Percentiles rank a stretch among this genome's conserved stretches.
Conservation (phyloP, 345 rosid species). For the Syzygium aromaticum region DNA sequence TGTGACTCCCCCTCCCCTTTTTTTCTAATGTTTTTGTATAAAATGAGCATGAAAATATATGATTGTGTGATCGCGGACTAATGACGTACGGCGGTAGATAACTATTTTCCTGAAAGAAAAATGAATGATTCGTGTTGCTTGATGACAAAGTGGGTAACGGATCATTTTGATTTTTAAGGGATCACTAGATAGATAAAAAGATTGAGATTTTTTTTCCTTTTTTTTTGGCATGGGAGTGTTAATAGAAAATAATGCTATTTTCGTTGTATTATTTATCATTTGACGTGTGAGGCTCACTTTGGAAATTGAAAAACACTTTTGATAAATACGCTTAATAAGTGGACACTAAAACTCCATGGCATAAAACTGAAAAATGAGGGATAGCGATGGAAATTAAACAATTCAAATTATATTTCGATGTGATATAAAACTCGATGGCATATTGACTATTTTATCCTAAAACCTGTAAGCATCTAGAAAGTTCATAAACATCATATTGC, state of each 20-base stretch:
- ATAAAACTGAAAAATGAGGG: neutral
- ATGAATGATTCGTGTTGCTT: neutral
- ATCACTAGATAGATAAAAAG: too few relatives aligned
- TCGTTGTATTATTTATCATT: fast-evolving
- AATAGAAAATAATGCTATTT: neutral
- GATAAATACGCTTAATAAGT: neutral
- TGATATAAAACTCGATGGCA: neutral
- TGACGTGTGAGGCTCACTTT: neutral
- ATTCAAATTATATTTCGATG: neutral
- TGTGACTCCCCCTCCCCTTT: neutral
- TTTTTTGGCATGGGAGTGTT: neutral
- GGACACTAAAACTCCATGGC: neutral
- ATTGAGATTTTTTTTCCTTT: too few relatives aligned
- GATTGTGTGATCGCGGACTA: neutral
- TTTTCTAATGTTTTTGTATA: too few relatives aligned
- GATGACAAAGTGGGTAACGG: neutral
- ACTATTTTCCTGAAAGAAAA: neutral
- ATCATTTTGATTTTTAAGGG: neutral
- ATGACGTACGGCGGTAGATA: neutral
- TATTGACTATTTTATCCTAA: neutral
- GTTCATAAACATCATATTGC: neutral
- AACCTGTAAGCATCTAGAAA: neutral
- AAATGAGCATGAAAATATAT: too few relatives aligned
- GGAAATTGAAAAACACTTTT: neutral
- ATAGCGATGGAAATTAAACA: neutral